Evolutionary conservation across 1,284 basidiomycete species (phyloP), one percentile per base, ranked within the genome.

Genomic region (Moniliophthora roreri): DNA sequence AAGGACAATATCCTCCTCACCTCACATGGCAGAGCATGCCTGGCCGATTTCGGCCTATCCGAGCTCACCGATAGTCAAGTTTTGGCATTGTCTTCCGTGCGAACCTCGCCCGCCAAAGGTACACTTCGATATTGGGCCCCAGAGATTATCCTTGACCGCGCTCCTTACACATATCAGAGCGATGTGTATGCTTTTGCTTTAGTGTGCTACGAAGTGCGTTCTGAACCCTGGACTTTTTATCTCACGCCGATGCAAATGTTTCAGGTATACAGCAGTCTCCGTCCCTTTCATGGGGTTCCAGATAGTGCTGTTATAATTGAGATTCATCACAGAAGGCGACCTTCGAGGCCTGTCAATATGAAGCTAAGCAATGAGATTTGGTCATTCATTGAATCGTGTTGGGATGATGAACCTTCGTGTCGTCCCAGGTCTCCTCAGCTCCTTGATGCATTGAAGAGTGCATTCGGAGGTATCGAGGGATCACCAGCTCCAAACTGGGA

Each of bases 141-240:
- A 7, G 41, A 44, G 21, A 16, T 40, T 18, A 6, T 21, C n/a
- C n/a, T n/a, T n/a, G n/a, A n/a, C 7, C 9, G n/a, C 28, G 44
- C 24, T 15, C 8, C n/a, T n/a, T n/a, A 23, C 3, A 23, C 41
- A 6, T 23, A 44, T 15, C 20, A 44, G n/a, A 23, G 20, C 41
- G 41, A 44, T n/a, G 24, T 44, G 3, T 44, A 44, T 21, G 41
- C 41, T 20, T 44, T 23, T 24, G 41, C 41, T 8, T 26, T n/a
- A 77, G 88, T n/a, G 89, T 91, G 63, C 72, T 80, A 44, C 23
- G 41, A 44, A 21, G 41, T 51, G 78, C 6, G 41, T 3, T 24
- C 24, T 28, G 3, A 21, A 3, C 18, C 23, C n/a, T 28, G 8
- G 5, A 3, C 26, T 23, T 18, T 4, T 10, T 9, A 18, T n/a